These are phyloP conservation scores for Yarrowia osloensis DNA, from an alignment of 805 yeast genomes.

Conservation along the genomic window DNA sequence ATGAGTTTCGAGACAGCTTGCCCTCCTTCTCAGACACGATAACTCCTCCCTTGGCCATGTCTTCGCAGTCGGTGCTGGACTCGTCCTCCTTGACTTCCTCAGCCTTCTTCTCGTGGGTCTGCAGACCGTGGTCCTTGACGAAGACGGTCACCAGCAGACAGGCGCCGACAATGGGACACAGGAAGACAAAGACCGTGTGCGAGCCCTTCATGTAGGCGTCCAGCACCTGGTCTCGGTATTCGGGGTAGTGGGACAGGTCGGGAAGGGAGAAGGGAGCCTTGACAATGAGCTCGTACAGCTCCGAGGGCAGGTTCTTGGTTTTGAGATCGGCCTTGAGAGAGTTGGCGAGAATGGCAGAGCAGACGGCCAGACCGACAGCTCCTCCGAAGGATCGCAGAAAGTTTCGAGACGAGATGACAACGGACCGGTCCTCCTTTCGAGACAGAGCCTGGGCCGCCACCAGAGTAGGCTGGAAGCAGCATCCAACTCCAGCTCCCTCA, in stretches of 20 bases:
- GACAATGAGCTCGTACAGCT: conserved; percentile 26
- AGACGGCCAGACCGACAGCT: conserved; percentile 58
- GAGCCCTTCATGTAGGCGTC: conserved; percentile 34
- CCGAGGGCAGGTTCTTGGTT: conserved; percentile 20
- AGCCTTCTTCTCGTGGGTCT: conserved; percentile 22
- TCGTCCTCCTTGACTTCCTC: not conserved
- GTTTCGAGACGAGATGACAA: conserved; percentile 59
- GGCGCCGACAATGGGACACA: conserved; percentile 31
- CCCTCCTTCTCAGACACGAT: not conserved
- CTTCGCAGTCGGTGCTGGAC: not conserved
- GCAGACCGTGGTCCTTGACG: conserved; percentile 33
- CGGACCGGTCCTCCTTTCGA: conserved; percentile 55
- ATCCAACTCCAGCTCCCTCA: conserved; percentile 51
- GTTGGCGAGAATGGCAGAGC: conserved; percentile 37
- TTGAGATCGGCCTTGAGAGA: conserved; percentile 32
- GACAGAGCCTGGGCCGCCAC: conserved; percentile 60
- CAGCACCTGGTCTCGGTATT: conserved; percentile 29
- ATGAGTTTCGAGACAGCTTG: not conserved
- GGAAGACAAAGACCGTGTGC: conserved; percentile 33
- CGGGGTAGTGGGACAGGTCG: conserved; percentile 27
- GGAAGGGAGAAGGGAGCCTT: conserved; percentile 33
- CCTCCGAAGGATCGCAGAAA: conserved; percentile 62
- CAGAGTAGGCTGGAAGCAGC: conserved; percentile 57
- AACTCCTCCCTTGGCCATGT: not conserved
- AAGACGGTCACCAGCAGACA: conserved; percentile 32